Base-by-base conservation (phyloP, 73 alveolate species). In the Paraurostyla sp. region DNA sequence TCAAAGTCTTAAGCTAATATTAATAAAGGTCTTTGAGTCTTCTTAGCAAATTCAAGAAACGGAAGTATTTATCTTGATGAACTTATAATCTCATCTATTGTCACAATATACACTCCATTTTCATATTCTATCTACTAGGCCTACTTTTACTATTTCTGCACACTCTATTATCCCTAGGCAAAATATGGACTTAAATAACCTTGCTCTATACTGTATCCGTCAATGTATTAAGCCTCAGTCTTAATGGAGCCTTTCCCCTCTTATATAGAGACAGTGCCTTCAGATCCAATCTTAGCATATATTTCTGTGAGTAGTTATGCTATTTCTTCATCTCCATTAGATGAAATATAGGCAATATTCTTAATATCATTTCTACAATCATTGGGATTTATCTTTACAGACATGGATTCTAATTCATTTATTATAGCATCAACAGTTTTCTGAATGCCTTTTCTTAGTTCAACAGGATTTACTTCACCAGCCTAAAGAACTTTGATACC, bases 131-230 rank as follows among this genome's bases (percentile, higher is more conserved):
- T 88, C 42, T 76, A 43, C 36, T 81, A 71, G 45, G 30, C 46
- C 82, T 88, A 38, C 23, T 32, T 51, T 58, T 56, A 27, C 27
- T 52, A 6, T 7, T 49, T 27, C n/a, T n/a, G n/a, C n/a, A n/a
- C n/a, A n/a, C n/a, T n/a, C n/a, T n/a, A n/a, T n/a, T n/a, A n/a
- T n/a, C n/a, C n/a, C n/a, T n/a, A n/a, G 7, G 83, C 86, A 81
- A 88, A 88, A 58, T 88, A 88, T n/a, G 94, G 91, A 36, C 91
- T 71, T 80, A 88, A 68, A 58, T 38, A 88, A 0, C 94, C 94
- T 45, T 58, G 43, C 52, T 81, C 71, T 59, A 81, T 20, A 49
- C 80, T 78, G 33, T 80, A 68, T 13, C 94, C 94, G 27, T 88
- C 85, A 7, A 86, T 68, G 68, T 56, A 88, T 35, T 88, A 36